Base-by-base conservation (phyloP, 257 asterid species). In the Capsicum baccatum region DNA sequence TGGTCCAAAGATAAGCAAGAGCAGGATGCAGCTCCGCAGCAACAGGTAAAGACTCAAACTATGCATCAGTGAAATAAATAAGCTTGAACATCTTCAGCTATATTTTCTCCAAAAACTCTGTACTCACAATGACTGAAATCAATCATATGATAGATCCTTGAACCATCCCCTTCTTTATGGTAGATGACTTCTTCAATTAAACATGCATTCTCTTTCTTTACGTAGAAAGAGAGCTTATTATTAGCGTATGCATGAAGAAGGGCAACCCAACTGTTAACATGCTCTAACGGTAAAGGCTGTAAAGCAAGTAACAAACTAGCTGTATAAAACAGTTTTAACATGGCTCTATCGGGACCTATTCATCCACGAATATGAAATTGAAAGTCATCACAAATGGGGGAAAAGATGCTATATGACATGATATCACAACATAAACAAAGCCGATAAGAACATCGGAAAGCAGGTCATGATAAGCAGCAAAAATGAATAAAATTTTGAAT, bases 1-100 rank as follows among this genome's bases (percentile, higher is more conserved):
- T 47, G 17, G 58, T 71, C 79, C 17, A 47, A 47, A 71, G 58
- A 71, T 47, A 1, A n/a, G 58, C 79, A 44, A 47, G 3, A 71
- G 79, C 79, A 47, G 79, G 39, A 47, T 44, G 35, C 55, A 70
- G 79, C 56, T 70, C 44, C 6, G 39, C n/a, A 17, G 58, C 79
- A 47, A 71, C 17, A 71, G 58, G 58, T 71, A 47, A n/a, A 71
- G 58, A 47, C 17, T 44, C 58, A n/a, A 1, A 71, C 26, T 10
- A 47, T 71, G 57, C 79, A 71, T 47, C 58, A 17, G 79, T 71
- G 1, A n/a, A 9, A 71, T n/a, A 71, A 9, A 44, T 17, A 71
- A 71, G 79, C 58, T 13, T 47, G 79, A 69, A 39, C 37, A 52
- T 44, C 58, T 5, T 47, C 79, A 71, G 57, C 5, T 71, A 44